phyloP scores from a whole-genome alignment of 805 yeast species.

The Schwanniomyces yamadae region DNA sequence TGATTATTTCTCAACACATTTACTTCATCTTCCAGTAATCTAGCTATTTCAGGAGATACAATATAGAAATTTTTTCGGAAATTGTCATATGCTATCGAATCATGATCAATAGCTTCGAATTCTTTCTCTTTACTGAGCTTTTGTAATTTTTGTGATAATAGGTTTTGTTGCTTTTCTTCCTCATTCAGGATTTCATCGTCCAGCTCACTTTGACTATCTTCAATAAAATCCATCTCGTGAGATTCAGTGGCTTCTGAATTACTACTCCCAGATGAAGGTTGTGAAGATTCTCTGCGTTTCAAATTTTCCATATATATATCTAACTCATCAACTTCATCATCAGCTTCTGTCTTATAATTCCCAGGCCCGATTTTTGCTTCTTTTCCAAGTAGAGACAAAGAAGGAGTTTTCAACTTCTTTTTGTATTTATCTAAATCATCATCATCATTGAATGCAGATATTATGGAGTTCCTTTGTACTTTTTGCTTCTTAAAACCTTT shows the following conservation, averaged over 20 bases:
- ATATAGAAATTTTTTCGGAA: slow-evolving; percentile 63
- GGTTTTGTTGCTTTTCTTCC: slow-evolving; percentile 31
- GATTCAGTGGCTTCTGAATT: background rate
- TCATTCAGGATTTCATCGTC: slow-evolving; percentile 34
- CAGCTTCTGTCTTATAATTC: background rate
- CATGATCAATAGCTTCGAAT: slow-evolving; percentile 48
- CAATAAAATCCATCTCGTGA: slow-evolving; percentile 15
- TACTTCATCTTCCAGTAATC: slow-evolving; percentile 55
- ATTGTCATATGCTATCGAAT: slow-evolving; percentile 45
- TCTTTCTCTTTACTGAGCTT: slow-evolving; percentile 50
- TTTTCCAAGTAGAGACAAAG: slow-evolving; percentile 1
- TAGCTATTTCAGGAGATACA: slow-evolving; percentile 54
- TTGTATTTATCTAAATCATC: slow-evolving; percentile 14
- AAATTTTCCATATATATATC: slow-evolving; percentile 11
- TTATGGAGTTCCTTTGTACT: too few species aligned
- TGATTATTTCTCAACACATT: slow-evolving; percentile 52
- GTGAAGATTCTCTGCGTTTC: background rate
- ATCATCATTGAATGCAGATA: slow-evolving; percentile 8
- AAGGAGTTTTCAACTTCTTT: slow-evolving; percentile 9
- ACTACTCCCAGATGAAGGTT: background rate
- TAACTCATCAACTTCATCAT: slow-evolving; percentile 22
- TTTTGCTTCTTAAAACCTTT: too few species aligned
- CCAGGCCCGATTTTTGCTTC: background rate
- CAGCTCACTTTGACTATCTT: slow-evolving; percentile 6
- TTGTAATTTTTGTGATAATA: slow-evolving; percentile 36